These are phyloP conservation scores for Stipa capillata DNA, from an alignment of 176 grass and related monocot species.

Conservation along the genomic window DNA sequence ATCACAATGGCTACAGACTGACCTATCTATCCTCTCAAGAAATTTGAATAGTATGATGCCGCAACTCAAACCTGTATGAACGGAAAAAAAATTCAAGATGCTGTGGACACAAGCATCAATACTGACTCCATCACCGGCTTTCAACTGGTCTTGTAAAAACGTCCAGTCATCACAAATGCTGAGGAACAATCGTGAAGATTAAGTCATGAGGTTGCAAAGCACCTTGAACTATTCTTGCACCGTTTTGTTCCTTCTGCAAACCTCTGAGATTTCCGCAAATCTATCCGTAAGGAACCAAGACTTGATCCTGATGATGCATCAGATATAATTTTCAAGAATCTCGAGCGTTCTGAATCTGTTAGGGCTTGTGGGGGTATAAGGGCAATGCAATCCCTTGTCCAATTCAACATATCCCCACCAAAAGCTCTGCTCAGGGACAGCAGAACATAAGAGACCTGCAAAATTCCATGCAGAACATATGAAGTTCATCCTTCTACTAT, in stretches of 20 bases:
- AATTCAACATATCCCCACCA: constrained; percentile 58
- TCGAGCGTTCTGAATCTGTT: constrained; percentile 70
- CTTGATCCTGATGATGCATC: constrained; percentile 69
- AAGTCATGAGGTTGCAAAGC: constrained; percentile 85
- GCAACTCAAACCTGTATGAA: constrained; percentile 46
- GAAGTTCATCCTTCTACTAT: background rate
- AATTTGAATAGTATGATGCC: constrained; percentile 33
- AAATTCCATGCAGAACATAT: constrained; percentile 7
- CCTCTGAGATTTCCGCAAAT: constrained; percentile 82
- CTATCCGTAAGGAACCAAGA: constrained; percentile 40
- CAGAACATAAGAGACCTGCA: constrained; percentile 84
- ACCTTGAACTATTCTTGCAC: constrained; percentile 93
- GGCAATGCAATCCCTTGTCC: constrained; percentile 71
- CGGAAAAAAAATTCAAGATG: constrained; percentile 15
- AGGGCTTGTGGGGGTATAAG: constrained; percentile 74
- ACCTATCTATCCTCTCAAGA: constrained; percentile 52
- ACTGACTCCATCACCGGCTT: background rate
- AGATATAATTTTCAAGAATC: constrained; percentile 69
- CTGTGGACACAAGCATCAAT: background rate
- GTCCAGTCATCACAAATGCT: background rate
- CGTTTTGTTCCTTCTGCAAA: constrained; percentile 73
- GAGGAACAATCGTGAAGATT: constrained; percentile 35
- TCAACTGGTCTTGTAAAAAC: background rate
- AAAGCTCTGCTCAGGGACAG: constrained; percentile 73
- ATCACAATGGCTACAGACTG: constrained; percentile 28